Base-by-base conservation (phyloP, 2,329 filamentous ascomycete species). In the Stagonosporopsis cucurbitacearum region DNA sequence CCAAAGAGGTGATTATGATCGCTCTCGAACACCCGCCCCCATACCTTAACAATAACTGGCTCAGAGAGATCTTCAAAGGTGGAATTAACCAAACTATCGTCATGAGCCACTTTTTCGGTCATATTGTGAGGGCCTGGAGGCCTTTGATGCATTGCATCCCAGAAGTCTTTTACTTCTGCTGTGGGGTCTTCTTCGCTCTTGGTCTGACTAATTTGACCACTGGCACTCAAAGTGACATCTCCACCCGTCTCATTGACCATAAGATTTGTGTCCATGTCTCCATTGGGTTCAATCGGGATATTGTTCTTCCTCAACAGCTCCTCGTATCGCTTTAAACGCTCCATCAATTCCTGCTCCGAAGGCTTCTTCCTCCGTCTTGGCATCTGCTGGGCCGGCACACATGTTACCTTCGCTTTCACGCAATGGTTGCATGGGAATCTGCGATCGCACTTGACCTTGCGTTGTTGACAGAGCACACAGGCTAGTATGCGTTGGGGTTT, bases 271-370 rank as follows among this genome's bases (percentile, higher is more conserved):
- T 42, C 46, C 13, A 50, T 46, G 11, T 33, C 47, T 2, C 51
- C 42, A 8, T 9, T 42, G 15, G 87, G 82, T 45, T 91, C 86
- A 62, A 92, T 90, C n/a, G 81, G 76, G 66, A 92, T 84, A 46
- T 86, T 84, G 65, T 91, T 81, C 71, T 88, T 82, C 49, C 81
- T 80, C 28, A 92, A 78, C 36, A 92, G 76, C 6, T 76, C 71
- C 74, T 92, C 90, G 65, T 92, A 92, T 45, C 84, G 83, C 50
- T 82, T 84, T 20, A 92, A 78, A n/a, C 87, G 84, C 6, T 89
- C 86, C 48, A 91, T 78, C 36, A 92, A 78, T 54, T 90, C 88
- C 67, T 84, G 84, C 74, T 92, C 89, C 20, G 88, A 85, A 41
- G 90, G 86, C 50, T 86, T 85, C 73, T 68, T 86, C 75, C 67